Base-by-base conservation (phyloP, 2,329 filamentous ascomycete species). In the Thelonectria discophora region DNA sequence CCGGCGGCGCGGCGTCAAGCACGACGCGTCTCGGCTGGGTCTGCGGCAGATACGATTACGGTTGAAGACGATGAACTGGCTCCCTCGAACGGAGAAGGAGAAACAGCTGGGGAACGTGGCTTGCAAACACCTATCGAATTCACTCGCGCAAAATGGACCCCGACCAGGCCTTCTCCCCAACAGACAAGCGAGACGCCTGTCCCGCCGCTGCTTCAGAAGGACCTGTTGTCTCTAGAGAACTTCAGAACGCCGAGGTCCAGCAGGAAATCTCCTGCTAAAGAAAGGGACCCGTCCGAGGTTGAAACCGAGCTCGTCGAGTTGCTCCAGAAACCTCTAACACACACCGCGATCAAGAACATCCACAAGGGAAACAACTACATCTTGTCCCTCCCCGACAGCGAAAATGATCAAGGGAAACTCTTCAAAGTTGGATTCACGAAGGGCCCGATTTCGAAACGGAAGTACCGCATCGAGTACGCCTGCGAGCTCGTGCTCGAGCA, bases 351-450 rank as follows among this genome's bases (percentile, higher is more conserved):
- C 5, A 37, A 37, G 11, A 54, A 54, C 32, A 9, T 3, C 7
- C 12, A 15, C 5, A 47, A 39, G 12, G 52, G 52, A 48, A 55
- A 6, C 43, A 55, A 55, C 15, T 55, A 55, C 20, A 13, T 55
- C 3, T 55, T 55, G 13, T 46, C 42, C 5, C 30, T 55, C 10
- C 12, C 47, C 4, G 24, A 40, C 18, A 17, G n/a, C n/a, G n/a
- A 15, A 2, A 37, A 13, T 12, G 15, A 5, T 1, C 11, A 37
- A 11, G 30, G 18, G 9, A 45, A 30, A 18, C n/a, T 47, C 17
- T 3, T 39, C 42, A 55, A 55, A 12, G 30, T 55, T 48, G 52
- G 52, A 10, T 24, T 17, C 39, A 47, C 52, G 5, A 55, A 39
- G 18, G n/a, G 11, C 1, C 7, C 42, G 13, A 47, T 8, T 18